Evolutionary conservation across 768 basidiomycete genomes (phyloP).

Genomic region (Leccinellum luteum): DNA sequence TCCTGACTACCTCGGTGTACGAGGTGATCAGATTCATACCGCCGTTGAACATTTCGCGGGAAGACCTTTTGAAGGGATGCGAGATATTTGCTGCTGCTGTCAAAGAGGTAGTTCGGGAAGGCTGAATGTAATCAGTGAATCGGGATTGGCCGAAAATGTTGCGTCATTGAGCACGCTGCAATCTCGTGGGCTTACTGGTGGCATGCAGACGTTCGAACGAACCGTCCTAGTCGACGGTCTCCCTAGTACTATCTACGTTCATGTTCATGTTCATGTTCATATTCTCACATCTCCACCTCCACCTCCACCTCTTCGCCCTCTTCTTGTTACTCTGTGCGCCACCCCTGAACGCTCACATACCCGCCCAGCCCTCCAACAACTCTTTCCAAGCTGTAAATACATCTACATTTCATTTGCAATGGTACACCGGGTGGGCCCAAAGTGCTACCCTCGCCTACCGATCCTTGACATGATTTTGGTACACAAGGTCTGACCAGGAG

Average conservation of each 20-base stretch:
- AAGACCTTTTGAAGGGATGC: constrained; percentile 70
- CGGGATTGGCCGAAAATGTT: constrained; percentile 8
- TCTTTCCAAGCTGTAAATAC: constrained; percentile 43
- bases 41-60: constrained; percentile 73
- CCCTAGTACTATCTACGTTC: constrained; percentile 15
- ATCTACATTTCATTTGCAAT: constrained; percentile 52
- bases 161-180: constrained; percentile 7
- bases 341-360: constrained; percentile 53
- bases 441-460: background rate
- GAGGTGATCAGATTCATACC: constrained; percentile 93
- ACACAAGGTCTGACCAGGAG: constrained; percentile 47
- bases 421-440: constrained; percentile 48
- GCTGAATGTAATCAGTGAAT: constrained; percentile 5
- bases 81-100: constrained; percentile 68
- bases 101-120: constrained; percentile 58
- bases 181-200: background rate
- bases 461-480: constrained; percentile 9
- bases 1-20: constrained; percentile 87
- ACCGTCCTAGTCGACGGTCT: constrained; percentile 9
- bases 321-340: constrained; percentile 4
- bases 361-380: constrained; percentile 70
- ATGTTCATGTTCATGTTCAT: background rate
- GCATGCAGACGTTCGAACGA: background rate
- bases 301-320: background rate
- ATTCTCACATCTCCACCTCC: background rate